Evolutionary conservation across 2,329 filamentous ascomycete species (phyloP), one percentile per base, ranked within the genome.

Genomic region (Plenodomus tracheiphilus): DNA sequence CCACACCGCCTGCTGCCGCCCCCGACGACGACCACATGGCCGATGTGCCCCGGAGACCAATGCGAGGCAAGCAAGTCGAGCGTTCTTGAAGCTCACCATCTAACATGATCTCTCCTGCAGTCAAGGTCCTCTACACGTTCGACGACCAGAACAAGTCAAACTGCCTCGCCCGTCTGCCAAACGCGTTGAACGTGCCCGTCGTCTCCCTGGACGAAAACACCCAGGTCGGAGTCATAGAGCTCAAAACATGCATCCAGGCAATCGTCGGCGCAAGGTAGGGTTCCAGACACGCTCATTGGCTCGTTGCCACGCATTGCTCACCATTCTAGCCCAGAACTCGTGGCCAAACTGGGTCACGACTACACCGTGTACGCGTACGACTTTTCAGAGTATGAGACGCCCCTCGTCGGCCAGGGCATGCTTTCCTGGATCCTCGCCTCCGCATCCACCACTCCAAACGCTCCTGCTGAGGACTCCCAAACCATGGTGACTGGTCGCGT

Each of bases 361-460:
- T 99, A 94, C 75, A 94, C 91, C n/a, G 86, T 99, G 47, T 99
- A 99, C 74, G 91, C 93, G 22, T 90, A 91, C 76, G 94, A 99
- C 73, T 97, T 93, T 72, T 97, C 94, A 11, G 94, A 99, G 74
- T 89, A 89, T 56, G 92, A 97, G 67, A 90, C 87, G 16, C 94
- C 95, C 44, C 81, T 97, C 47, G 93, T 97, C 19, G 94, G 94
- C 18, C 93, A 99, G 73, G 94, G 95, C 44, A 90, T 97, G 85
- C 79, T 99, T 17, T 97, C 94, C 32, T 88, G 88, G 82, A 85
- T 87, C 18, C 79, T 97, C 39, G 81, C 82, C 41, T 79, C 79
- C n/a, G 74, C 81, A 44, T 82, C 84, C 68, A 66, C 80, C 46
- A 79, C 78, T 13, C 79, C 81, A 8, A 77, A 80, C 50, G 77